Conservation (phyloP, 441 rosid species). For the Breynia disticha region DNA sequence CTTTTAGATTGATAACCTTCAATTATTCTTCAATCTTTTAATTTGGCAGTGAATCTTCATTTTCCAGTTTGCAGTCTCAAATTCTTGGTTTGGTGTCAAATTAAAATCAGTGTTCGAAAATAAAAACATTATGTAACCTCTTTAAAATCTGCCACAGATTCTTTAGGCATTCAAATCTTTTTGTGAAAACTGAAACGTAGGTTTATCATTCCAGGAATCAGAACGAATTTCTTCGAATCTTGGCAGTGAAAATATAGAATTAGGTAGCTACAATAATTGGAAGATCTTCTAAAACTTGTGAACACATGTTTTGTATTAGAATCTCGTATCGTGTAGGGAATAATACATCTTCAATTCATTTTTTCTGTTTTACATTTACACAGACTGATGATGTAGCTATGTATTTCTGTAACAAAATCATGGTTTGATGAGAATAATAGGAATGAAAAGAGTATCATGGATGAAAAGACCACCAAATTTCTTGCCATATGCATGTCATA, state of each 20-base stretch:
- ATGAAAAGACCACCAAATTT: constrained; percentile 18
- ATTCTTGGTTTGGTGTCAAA: no score
- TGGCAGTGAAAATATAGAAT: background rate
- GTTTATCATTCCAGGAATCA: background rate
- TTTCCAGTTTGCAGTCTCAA: no score
- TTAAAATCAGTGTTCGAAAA: background rate
- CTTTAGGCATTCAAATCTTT: constrained; percentile 11
- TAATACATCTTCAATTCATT: constrained; percentile 14
- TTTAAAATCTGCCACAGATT: constrained; percentile 1
- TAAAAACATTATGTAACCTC: background rate
- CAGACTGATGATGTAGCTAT: constrained; percentile 16
- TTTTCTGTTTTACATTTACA: constrained; percentile 12
- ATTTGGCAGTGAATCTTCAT: no score
- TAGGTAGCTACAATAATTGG: background rate
- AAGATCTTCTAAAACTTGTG: constrained; percentile 4
- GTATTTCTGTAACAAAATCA: constrained; percentile 11
- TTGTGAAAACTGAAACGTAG: background rate
- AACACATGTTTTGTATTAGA: constrained; percentile 4
- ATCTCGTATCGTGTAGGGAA: constrained; percentile 10
- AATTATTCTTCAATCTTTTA: no score
- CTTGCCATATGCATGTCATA: constrained; percentile 7
- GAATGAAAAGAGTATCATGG: constrained; percentile 14
- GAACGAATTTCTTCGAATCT: background rate
- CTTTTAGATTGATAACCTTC: no score
- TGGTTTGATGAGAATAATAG: constrained; percentile 16